Conservation (phyloP, 2,329 filamentous ascomycete species). For the Penicillium fuscoglaucum region DNA sequence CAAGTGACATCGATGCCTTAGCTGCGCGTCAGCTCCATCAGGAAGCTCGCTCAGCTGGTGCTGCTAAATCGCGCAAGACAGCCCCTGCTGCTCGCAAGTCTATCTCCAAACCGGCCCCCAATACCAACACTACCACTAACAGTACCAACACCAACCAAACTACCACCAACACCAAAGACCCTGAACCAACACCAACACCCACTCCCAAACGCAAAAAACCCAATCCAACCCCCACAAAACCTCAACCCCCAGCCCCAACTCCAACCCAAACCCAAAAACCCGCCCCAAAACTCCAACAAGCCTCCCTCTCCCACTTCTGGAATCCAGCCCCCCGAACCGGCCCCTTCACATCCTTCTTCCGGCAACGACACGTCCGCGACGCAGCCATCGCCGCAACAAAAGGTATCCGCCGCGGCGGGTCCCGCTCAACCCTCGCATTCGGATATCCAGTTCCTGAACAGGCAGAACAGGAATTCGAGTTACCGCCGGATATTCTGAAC, state of each 20-base stretch:
- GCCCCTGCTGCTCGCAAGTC: conserved; percentile 18
- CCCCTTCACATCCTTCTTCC: conserved; percentile 85
- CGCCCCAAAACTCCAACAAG: conserved; percentile 11
- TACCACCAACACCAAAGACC: background rate
- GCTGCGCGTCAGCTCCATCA: conserved; percentile 74
- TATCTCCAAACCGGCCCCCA: conserved; percentile 6
- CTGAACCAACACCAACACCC: conserved; percentile 1
- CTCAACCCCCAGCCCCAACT: conserved; percentile 5
- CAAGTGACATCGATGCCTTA: conserved; percentile 68
- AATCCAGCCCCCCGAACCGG: conserved; percentile 43
- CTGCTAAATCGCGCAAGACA: conserved; percentile 38
- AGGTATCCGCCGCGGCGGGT: conserved; percentile 63
- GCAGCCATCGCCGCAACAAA: conserved; percentile 62
- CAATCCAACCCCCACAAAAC: conserved; percentile 11
- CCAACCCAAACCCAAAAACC: background rate
- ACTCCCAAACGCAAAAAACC: conserved; percentile 33
- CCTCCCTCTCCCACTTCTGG: conserved; percentile 18
- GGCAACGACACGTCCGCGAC: conserved; percentile 75
- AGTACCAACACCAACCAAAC: background rate
- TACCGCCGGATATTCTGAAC: conserved; percentile 63
- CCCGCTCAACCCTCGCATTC: conserved; percentile 66
- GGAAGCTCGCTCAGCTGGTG: conserved; percentile 63
- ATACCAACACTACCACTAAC: conserved; percentile 10
- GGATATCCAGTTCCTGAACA: conserved; percentile 77
- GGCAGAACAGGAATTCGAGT: conserved; percentile 67